phyloP scores from a whole-genome alignment of 1,139 yeast species.

The Nakaseomyces nivariensis region DNA sequence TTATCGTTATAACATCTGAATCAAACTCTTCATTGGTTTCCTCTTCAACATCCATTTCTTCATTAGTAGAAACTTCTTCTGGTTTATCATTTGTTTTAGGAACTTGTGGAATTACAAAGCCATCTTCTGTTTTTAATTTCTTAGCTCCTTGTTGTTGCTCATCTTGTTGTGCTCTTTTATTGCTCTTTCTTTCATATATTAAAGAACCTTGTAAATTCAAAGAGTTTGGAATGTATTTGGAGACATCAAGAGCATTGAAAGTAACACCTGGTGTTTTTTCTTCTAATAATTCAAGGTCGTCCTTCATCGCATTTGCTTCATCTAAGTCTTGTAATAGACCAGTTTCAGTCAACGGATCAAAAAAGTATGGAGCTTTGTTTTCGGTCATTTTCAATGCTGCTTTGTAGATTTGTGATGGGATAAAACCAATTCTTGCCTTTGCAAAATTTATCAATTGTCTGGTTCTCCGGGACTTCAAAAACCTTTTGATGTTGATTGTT shows the following conservation, averaged over 20 bases:
- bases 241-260: conserved; percentile 47
- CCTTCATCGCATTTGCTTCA: conserved; percentile 34
- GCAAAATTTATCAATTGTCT: conserved; percentile 55
- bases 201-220: conserved; percentile 38
- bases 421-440: conserved; percentile 57
- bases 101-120: conserved; percentile 21
- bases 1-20: conserved; percentile 27
- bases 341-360: conserved; percentile 29
- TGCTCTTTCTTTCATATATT: conserved; percentile 25
- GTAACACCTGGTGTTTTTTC: conserved; percentile 28
- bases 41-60: conserved; percentile 12
- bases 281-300: conserved; percentile 24
- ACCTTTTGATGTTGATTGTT: conserved; percentile 56
- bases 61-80: conserved; percentile 10
- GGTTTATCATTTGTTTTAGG: conserved; percentile 8
- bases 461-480: conserved; percentile 56
- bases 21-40: conserved; percentile 16
- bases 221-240: conserved; percentile 36
- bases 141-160: conserved; percentile 12
- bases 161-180: conserved; percentile 15
- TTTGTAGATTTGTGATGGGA: conserved; percentile 57
- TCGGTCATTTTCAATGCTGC: conserved; percentile 52
- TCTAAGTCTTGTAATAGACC: conserved; percentile 33
- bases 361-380: conserved; percentile 38
- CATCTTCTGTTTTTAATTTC: conserved; percentile 39